A percentile compares a stretch with the other conserved stretches of the same genome.
Conservation (phyloP, 2,329 filamentous ascomycete species). For the Talaromyces sp. region DNA sequence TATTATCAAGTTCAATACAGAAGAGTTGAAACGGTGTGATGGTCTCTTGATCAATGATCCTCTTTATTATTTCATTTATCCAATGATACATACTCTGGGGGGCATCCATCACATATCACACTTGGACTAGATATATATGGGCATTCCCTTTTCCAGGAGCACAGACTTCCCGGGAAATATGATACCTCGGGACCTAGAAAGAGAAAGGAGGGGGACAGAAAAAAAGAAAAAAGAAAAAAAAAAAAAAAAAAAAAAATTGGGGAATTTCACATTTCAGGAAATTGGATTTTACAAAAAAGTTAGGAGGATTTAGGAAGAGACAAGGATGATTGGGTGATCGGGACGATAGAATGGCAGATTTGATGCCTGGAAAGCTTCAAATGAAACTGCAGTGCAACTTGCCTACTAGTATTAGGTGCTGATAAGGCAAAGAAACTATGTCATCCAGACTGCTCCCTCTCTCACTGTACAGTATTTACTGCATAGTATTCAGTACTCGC, state of each 20-base stretch:
- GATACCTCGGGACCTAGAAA: slow-evolving; percentile 31
- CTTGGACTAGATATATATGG: slow-evolving; percentile 8
- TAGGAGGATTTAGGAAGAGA: neutral
- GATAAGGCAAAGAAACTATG: no score
- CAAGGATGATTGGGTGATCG: no score
- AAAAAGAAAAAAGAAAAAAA: slow-evolving; percentile 16
- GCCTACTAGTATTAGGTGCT: no score
- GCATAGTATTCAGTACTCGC: no score
- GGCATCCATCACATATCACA: neutral
- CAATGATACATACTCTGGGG: neutral
- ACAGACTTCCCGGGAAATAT: slow-evolving; percentile 34
- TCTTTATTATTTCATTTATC: neutral
- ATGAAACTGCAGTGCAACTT: no score
- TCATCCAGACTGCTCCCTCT: no score
- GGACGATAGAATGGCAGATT: no score
- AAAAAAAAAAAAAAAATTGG: slow-evolving; percentile 16
- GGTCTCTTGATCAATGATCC: no score
- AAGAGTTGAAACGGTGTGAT: no score
- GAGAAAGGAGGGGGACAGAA: slow-evolving; percentile 1
- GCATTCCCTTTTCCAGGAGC: slow-evolving; percentile 4
- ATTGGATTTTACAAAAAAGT: no score
- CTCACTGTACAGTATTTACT: no score
- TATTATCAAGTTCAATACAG: neutral
- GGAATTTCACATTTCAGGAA: slow-evolving; percentile 13
- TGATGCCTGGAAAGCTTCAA: no score